Conservation (phyloP, 2,329 filamentous ascomycete genomes). For the Colletotrichum plurivorum region DNA sequence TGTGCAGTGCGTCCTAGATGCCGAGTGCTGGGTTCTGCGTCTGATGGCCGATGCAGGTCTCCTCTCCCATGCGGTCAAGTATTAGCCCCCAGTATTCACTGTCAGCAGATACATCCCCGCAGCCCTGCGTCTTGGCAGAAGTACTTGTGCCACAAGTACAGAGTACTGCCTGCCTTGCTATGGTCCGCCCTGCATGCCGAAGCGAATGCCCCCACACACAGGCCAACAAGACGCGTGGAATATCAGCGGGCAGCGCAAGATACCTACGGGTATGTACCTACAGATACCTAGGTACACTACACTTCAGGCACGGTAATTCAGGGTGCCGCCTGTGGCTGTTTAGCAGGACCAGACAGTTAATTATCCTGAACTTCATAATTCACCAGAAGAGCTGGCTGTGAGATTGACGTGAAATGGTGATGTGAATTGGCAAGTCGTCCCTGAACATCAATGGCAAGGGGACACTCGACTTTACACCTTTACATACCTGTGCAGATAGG, state of each 20-base stretch:
- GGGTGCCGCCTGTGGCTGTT: too few species aligned
- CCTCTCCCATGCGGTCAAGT: not conserved
- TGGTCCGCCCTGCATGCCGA: conserved; percentile 19
- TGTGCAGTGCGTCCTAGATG: too few species aligned
- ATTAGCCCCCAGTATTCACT: not conserved
- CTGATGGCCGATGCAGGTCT: conserved; percentile 3
- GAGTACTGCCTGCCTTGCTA: not conserved
- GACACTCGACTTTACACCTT: too few species aligned
- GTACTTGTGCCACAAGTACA: not conserved
- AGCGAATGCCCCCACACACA: conserved; percentile 15
- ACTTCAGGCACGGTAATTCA: not conserved
- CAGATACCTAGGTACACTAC: not conserved
- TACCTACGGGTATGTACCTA: not conserved
- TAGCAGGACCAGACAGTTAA: too few species aligned
- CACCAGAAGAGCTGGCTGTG: too few species aligned
- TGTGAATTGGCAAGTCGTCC: too few species aligned
- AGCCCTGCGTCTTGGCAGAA: conserved; percentile 1
- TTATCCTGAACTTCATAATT: too few species aligned
- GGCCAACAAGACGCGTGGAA: not conserved
- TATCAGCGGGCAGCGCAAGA: not conserved
- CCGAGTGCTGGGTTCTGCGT: not conserved
- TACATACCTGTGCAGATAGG: too few species aligned
- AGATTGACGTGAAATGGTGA: too few species aligned
- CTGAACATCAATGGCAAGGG: too few species aligned
- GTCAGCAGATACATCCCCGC: not conserved